Evolutionary conservation across 2,329 filamentous ascomycete genomes (phyloP).

Genomic region (Neopestalotiopsis clavispora): DNA sequence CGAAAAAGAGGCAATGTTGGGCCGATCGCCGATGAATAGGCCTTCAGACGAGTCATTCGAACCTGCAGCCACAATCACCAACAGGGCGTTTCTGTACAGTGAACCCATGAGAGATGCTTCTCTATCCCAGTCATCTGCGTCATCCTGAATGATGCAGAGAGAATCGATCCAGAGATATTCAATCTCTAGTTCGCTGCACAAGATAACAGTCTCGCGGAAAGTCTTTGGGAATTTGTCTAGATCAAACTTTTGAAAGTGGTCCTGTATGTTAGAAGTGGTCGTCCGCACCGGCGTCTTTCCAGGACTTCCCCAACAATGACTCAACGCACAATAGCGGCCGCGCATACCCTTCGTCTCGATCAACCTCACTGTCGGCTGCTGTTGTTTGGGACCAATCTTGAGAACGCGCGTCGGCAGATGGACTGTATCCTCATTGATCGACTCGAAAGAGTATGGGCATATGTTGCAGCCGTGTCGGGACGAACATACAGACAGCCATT

Average conservation of each 20-base stretch:
- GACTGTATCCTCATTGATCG: not conserved
- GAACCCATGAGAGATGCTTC: too few relatives aligned
- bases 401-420: not conserved
- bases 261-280: too few relatives aligned
- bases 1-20: not conserved
- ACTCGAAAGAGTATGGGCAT: not conserved
- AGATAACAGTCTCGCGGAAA: too few relatives aligned
- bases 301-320: too few relatives aligned
- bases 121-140: too few relatives aligned
- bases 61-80: not conserved
- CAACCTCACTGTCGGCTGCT: not conserved
- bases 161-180: too few relatives aligned
- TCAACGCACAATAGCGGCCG: not conserved
- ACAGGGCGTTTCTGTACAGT: too few relatives aligned
- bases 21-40: not conserved
- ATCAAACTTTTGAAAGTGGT: too few relatives aligned
- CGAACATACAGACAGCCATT: not conserved
- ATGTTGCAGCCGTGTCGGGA: not conserved
- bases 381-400: not conserved
- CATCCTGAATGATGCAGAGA: too few relatives aligned
- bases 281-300: too few relatives aligned
- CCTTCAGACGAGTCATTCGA: not conserved
- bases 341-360: not conserved
- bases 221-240: too few relatives aligned
- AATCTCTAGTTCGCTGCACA: too few relatives aligned